A percentile compares a stretch with the other conserved stretches of the same genome.
Evolutionary conservation across 2,329 filamentous ascomycete species (phyloP).

Genomic region (Helotiales sp.): DNA sequence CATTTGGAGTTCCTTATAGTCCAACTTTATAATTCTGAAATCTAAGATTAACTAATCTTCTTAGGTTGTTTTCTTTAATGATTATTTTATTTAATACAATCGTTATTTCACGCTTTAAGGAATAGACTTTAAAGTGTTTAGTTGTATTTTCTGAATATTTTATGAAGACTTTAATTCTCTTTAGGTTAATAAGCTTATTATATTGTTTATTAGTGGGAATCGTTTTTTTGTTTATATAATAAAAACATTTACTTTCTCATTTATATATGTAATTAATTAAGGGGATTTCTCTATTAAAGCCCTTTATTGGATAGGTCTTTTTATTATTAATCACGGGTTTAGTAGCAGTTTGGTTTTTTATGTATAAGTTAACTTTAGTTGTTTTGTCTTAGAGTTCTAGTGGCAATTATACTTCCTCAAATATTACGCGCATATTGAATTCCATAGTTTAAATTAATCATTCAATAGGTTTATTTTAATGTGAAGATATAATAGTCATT

Average conservation of each 20-base stretch:
- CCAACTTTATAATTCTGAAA: too few relatives aligned
- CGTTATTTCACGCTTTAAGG: background rate
- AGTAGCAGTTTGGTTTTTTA: background rate
- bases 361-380: background rate
- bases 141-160: background rate
- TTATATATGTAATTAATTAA: background rate
- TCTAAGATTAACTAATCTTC: too few relatives aligned
- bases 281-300: background rate
- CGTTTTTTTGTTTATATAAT: background rate
- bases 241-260: background rate
- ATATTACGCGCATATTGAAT: background rate
- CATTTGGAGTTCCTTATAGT: too few relatives aligned
- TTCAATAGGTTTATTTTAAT: background rate
- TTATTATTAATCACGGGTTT: background rate
- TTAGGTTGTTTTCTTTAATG: too few relatives aligned
- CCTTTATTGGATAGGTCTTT: background rate
- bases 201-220: background rate
- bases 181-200: background rate
- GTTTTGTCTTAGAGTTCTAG: background rate
- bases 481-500: background rate
- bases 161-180: background rate
- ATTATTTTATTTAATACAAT: background rate
- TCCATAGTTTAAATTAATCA: background rate
- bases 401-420: background rate
- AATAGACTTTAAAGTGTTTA: too few relatives aligned